Evolutionary conservation across 2,329 filamentous ascomycete genomes (phyloP), one percentile per base, ranked within the genome.

Genomic region (Chrysoporthe cubensis): DNA sequence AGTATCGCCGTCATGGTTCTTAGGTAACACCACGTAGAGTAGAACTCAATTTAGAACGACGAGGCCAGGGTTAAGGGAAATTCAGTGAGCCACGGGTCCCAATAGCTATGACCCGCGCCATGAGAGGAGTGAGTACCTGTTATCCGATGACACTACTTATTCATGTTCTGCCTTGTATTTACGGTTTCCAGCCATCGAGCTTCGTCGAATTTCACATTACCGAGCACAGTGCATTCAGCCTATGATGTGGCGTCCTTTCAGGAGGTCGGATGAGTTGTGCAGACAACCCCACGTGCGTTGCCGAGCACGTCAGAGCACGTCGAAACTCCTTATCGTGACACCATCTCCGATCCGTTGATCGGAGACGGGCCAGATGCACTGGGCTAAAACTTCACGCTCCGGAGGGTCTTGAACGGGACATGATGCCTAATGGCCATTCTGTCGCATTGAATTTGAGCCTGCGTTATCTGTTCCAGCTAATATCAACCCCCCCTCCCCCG

Each of bases 241-340:
- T 44, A 34, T 46, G 21, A 46, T 32, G 6, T 21, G 6, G 5
- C 21, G 18, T 26, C 26, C 54, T 44, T 40, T 4, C 32, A 40
- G 18, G 42, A 46, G 48, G 32, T 14, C 46, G 26, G 26, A 16
- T 26, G n/a, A 58, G 14, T n/a, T 21, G 18, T 42, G 54, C 60
- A 32, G 50, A 37, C 54, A 14, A 48, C 63, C 52, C 52, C 52
- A 34, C 43, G 42, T 60, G 58, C 52, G 65, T 46, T 61, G 48
- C 64, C 63, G 46, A 62, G 60, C 48, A 46, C 56, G 64, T 59
- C 32, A 61, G 62, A 69, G 68, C 68, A 69, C 68, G 68, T 63
- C 68, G 67, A 63, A 69, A 60, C 54, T 11, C 18, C 44, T 58
- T 50, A 59, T 42, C 44, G 14, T 66, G 65, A 69, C 67, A 69